These are phyloP conservation scores for Annulohypoxylon stygium DNA, from an alignment of 495 filamentous ascomycete genomes.

Conservation along the genomic window DNA sequence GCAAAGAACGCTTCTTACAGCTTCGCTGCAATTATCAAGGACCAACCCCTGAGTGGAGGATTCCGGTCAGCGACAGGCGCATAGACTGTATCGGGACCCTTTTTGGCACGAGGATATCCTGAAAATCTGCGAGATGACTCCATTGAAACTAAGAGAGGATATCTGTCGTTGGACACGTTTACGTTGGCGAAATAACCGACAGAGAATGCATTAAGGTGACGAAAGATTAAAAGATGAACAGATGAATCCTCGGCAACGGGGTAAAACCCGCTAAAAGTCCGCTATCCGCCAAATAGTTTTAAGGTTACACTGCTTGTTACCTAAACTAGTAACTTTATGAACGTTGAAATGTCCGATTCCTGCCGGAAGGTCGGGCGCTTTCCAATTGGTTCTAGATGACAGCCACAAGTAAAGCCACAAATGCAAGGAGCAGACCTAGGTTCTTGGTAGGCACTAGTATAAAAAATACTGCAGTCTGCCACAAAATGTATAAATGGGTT, in stretches of 20 bases:
- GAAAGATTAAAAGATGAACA: neutral
- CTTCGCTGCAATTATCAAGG: constrained; percentile 44
- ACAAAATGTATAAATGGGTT: too few species aligned
- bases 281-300: neutral
- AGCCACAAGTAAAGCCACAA: constrained; percentile 8
- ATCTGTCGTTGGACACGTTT: constrained; percentile 1
- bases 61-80: constrained; percentile 39
- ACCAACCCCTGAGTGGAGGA: constrained; percentile 48
- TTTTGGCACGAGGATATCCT: constrained; percentile 46
- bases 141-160: constrained; percentile 13
- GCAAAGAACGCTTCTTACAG: constrained; percentile 36
- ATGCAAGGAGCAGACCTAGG: neutral
- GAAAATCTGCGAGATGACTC: constrained; percentile 39
- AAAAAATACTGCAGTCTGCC: too few species aligned
- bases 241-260: constrained; percentile 25
- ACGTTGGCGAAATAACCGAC: neutral
- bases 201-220: neutral
- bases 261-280: constrained; percentile 17
- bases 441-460: too few species aligned
- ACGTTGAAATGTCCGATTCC: neutral
- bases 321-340: neutral
- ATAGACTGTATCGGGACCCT: constrained; percentile 42
- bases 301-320: neutral
- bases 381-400: neutral
- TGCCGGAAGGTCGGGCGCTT: neutral